Evolutionary conservation across 371 early-diverging fungal genomes (phyloP).

Genomic region (Mucor circinelloides): DNA sequence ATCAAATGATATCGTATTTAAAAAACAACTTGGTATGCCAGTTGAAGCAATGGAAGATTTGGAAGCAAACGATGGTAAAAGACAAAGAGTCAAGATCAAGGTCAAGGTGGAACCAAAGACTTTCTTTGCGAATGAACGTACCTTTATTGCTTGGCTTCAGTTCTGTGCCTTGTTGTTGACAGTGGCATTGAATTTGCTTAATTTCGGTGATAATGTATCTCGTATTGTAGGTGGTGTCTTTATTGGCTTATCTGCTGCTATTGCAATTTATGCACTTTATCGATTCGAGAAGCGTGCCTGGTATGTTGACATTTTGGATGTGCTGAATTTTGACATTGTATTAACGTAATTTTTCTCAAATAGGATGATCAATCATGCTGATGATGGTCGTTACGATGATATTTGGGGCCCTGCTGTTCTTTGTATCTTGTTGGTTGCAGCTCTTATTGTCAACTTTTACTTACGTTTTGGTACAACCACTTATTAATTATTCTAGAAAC

Average conservation of each 20-base stretch:
- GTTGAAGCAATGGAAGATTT: slow-evolving; percentile 16
- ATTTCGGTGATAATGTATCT: slow-evolving; percentile 66
- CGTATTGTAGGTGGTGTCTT: slow-evolving; percentile 49
- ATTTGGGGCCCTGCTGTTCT: slow-evolving; percentile 77
- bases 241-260: slow-evolving; percentile 69
- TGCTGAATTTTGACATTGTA: slow-evolving; percentile 18
- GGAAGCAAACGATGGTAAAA: slow-evolving; percentile 5
- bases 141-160: slow-evolving; percentile 91
- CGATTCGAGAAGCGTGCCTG: slow-evolving; percentile 88
- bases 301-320: slow-evolving; percentile 4
- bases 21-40: slow-evolving; percentile 17
- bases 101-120: slow-evolving; percentile 98
- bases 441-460: slow-evolving; percentile 45
- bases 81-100: slow-evolving; percentile 19
- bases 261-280: slow-evolving; percentile 85
- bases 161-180: slow-evolving; percentile 75
- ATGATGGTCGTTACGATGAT: slow-evolving; percentile 61
- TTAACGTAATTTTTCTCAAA: slow-evolving; percentile 30
- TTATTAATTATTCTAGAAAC: background rate
- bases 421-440: slow-evolving; percentile 73
- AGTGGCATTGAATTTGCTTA: slow-evolving; percentile 78
- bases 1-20: slow-evolving; percentile 10
- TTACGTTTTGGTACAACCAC: slow-evolving; percentile 28
- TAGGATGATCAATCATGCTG: slow-evolving; percentile 58
- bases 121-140: slow-evolving; percentile 99